Base-by-base conservation (phyloP, 495 filamentous ascomycete species). In the Talaromyces stipitatus region DNA sequence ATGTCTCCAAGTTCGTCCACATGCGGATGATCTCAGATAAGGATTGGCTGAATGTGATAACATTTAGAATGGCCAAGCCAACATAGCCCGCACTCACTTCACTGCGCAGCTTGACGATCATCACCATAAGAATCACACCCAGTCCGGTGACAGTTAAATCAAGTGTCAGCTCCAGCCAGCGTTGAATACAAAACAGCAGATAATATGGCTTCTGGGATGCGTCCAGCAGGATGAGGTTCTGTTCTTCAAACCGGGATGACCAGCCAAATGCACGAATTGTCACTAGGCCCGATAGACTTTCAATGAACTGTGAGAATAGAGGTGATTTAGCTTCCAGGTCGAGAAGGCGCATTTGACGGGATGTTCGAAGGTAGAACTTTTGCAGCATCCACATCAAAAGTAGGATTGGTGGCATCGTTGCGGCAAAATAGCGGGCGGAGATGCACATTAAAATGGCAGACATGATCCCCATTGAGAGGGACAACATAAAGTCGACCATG, bases 231-330 rank as follows among this genome's bases (percentile, higher is more conserved):
- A 61, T 55, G 59, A 78, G 78, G 79, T 86, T 87, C 33, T 77
- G 70, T 2, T 76, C 67, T 52, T 83, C 75, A 59, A 85, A 88
- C 1, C 75, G 69, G 28, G 80, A 66, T 0, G 72, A 62, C 73
- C 87, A 88, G 50, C 78, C 80, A 64, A 86, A 91, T 0, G 85
- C 82, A 5, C 88, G 82, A 55, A 94, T 88, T 11, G 84, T 90
- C 23, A 80, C 66, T 0, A 89, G 76, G 9, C 89, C 89, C 0
- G 77, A 75, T 2, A 90, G 71, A 0, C 81, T 77, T 9, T 85
- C 83, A 1, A 81, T 73, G 60, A 92, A 90, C 33, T 84, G 81
- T 51, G 89, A 85, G 64, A 88, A 91, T 0, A 92, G 78, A 0
- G 87, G 87, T 10, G 71, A 67, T 62, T 80, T 80, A 11, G 72